Evolutionary conservation across 2,329 filamentous ascomycete genomes (phyloP).

Genomic region (Apiospora sp.): DNA sequence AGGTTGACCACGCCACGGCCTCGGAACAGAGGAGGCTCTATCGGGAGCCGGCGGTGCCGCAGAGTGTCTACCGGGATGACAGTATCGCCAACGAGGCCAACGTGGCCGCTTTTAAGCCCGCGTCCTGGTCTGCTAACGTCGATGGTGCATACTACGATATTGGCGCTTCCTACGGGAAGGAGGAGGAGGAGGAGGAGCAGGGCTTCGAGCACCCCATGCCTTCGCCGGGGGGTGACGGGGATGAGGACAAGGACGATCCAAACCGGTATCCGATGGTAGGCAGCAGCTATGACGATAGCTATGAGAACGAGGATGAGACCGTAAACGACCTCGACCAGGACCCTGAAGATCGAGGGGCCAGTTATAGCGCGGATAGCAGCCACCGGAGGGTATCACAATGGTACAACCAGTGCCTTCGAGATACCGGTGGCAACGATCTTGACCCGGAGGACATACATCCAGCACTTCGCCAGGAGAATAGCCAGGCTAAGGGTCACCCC

Average conservation of each 20-base stretch:
- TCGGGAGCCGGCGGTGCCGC: not conserved
- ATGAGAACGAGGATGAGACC: not conserved
- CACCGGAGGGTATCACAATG: not conserved
- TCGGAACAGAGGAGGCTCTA: conserved; percentile 7
- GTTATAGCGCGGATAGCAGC: not conserved
- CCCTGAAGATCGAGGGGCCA: not conserved
- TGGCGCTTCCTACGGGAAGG: not conserved
- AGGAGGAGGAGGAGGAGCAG: not conserved
- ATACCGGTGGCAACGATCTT: not conserved
- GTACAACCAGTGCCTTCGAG: conserved; percentile 6
- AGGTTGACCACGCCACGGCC: not conserved
- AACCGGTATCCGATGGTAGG: not conserved
- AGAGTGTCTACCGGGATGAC: conserved; percentile 20
- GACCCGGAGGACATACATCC: conserved; percentile 9
- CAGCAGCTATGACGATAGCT: conserved; percentile 14
- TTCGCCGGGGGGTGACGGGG: not conserved
- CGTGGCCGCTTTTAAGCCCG: not conserved
- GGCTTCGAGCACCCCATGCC: not conserved
- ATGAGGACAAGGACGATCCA: not conserved
- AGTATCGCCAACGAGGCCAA: conserved; percentile 7
- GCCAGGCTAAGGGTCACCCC: not conserved
- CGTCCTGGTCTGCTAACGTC: not conserved
- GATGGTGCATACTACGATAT: not conserved
- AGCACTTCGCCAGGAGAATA: not conserved
- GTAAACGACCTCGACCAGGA: not conserved